Conservation (phyloP, 164 flowering plant genomes). For the Hamamelis virginiana region DNA sequence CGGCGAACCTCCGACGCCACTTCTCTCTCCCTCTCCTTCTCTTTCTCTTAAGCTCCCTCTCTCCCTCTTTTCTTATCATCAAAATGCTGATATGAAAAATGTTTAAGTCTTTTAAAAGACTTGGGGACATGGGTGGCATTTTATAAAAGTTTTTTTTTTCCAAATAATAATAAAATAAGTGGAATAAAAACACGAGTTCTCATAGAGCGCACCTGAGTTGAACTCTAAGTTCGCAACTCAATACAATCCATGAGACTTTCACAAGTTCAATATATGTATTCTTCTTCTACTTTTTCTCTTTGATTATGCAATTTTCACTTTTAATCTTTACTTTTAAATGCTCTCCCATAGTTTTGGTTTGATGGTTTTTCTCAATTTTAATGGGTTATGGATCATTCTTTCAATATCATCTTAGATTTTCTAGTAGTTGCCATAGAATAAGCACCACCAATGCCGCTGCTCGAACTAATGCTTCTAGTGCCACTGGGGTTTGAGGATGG, state of each 20-base stretch:
- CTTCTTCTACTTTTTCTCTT: background rate
- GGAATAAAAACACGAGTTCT: no score
- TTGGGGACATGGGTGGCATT: no score
- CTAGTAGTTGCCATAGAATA: constrained; percentile 8
- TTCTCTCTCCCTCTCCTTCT: no score
- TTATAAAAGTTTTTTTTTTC: no score
- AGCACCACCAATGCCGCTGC: background rate
- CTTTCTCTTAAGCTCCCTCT: no score
- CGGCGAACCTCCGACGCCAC: no score
- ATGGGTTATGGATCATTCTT: background rate
- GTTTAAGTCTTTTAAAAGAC: no score
- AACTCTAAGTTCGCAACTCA: constrained; percentile 44
- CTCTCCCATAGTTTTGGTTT: background rate
- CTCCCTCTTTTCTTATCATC: no score
- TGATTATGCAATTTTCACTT: background rate
- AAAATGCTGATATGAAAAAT: no score
- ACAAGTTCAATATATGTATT: constrained; percentile 62
- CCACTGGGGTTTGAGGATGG: constrained; percentile 2
- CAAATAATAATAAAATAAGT: no score
- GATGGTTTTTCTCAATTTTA: background rate
- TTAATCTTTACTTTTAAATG: background rate
- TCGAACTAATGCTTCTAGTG: background rate
- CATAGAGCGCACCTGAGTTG: constrained; percentile 46
- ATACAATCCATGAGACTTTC: constrained; percentile 72
- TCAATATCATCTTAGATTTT: constrained; percentile 35